Conservation (phyloP, 139 green algal species). For the Tetraselmis chui region DNA sequence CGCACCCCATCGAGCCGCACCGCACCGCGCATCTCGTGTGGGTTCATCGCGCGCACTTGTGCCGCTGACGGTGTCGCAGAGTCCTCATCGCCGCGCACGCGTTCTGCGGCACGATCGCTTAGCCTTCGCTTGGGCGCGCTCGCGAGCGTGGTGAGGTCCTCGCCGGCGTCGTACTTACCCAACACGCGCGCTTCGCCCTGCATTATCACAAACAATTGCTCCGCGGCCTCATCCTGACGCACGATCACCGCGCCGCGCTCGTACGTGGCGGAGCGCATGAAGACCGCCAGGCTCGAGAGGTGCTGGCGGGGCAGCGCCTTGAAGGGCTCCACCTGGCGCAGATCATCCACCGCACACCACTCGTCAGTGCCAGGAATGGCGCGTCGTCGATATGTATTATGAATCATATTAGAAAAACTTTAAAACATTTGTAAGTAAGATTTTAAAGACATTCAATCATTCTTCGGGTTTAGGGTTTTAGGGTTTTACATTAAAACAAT, state of each 20-base stretch:
- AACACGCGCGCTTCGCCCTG: slow-evolving; percentile 23
- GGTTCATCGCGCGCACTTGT: background rate
- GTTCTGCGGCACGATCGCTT: background rate
- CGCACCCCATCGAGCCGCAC: too few species aligned
- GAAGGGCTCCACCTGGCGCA: slow-evolving; percentile 12
- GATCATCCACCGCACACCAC: too few species aligned
- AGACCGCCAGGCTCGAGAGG: slow-evolving; percentile 12
- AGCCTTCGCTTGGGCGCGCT: background rate
- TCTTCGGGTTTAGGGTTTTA: too few species aligned
- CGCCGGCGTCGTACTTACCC: slow-evolving; percentile 1
- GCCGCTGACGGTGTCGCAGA: background rate
- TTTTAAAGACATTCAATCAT: too few species aligned
- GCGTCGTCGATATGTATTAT: too few species aligned
- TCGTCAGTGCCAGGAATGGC: too few species aligned
- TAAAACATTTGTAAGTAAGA: too few species aligned
- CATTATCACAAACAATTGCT: slow-evolving; percentile 13
- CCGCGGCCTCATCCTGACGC: slow-evolving; percentile 4
- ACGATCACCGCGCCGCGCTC: slow-evolving; percentile 13
- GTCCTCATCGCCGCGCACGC: background rate
- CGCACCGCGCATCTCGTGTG: background rate
- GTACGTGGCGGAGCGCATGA: slow-evolving; percentile 10
- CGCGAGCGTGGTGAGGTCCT: background rate
- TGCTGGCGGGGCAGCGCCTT: background rate
- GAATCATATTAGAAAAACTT: too few species aligned
- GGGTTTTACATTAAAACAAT: too few species aligned